Evolutionary conservation across 208 protist species (phyloP).

Genomic region (Tritrichomonas foetus): DNA sequence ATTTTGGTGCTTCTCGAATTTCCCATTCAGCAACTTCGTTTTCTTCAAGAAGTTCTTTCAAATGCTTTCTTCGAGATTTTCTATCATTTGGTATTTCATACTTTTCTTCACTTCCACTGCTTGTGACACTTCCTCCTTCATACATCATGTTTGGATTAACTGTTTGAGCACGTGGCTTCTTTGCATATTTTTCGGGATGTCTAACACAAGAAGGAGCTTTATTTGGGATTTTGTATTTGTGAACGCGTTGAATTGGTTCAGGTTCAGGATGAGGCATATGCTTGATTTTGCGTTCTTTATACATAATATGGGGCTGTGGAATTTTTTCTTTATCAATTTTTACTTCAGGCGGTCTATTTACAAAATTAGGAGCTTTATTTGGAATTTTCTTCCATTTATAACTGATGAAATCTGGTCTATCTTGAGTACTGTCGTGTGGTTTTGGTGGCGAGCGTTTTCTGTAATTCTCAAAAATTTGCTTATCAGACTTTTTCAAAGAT

Average conservation of each 20-base stretch:
- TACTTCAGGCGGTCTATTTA: no score
- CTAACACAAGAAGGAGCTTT: not conserved
- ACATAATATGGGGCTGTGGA: not conserved
- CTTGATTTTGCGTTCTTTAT: not conserved
- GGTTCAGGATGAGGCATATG: not conserved
- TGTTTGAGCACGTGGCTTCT: not conserved
- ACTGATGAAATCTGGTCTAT: not conserved
- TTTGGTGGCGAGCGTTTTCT: no score
- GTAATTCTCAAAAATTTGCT: not conserved
- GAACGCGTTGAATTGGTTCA: not conserved
- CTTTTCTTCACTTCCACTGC: no score
- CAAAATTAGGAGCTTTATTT: not conserved
- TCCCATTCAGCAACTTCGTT: no score
- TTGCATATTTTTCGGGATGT: not conserved
- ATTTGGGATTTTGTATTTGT: not conserved
- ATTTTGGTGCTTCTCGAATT: no score
- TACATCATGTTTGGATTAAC: no score
- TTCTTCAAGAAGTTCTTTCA: no score
- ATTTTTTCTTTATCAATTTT: not conserved
- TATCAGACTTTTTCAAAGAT: not conserved
- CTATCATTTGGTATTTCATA: no score
- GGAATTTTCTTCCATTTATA: constrained; percentile 21
- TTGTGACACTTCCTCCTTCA: no score
- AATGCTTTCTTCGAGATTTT: no score
- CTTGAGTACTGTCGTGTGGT: not conserved